Base-by-base conservation (phyloP, 305 asterid genomes). In the Stenogyne calaminthoides region DNA sequence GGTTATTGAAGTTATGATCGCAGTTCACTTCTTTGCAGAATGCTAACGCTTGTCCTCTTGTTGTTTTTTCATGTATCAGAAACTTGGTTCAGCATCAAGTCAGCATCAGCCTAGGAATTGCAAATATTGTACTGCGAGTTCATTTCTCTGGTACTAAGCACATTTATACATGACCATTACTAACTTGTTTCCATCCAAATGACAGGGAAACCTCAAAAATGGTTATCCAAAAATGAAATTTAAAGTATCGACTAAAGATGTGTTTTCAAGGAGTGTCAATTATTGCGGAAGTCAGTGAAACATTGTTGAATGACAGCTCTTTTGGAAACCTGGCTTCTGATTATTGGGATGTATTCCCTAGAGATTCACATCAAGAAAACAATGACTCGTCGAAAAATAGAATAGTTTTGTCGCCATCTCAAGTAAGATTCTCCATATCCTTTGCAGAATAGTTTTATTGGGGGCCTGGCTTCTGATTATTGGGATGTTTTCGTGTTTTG, bases 101-200 rank as follows among this genome's bases (percentile, higher is more conserved):
- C 74, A 34, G 56, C 64, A 71, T 14, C 83, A 14, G 70, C 70
- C 74, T 22, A 76, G 65, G 47, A 74, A 71, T 42, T 95, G 99
- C 92, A 88, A 78, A 83, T 92, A 92, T 80, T 95, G 99, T 83
- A 66, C 67, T 80, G 98, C 91, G 83, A 95, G 99, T 88, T 71
- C 71, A 64, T 40, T 57, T 78, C 60, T 61, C 62, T 80, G 67
- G 68, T 73, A 59, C 16, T 73, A 15, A 67, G 60, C 58, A 42
- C 63, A 60, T 78, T 68, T 57, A 34, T 54, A 60, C 68, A 69
- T 52, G 79, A 51, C 65, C 19, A 63, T 72, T 78, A 83, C 72
- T 77, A 58, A 84, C 74, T 78, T 73, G 62, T 82, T 57, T 77
- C 76, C 62, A 19, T 77, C 77, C 72, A 60, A 80, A 69, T 80